Evolutionary conservation across 2,329 filamentous ascomycete genomes (phyloP).

Genomic region (Beauveria sp.): DNA sequence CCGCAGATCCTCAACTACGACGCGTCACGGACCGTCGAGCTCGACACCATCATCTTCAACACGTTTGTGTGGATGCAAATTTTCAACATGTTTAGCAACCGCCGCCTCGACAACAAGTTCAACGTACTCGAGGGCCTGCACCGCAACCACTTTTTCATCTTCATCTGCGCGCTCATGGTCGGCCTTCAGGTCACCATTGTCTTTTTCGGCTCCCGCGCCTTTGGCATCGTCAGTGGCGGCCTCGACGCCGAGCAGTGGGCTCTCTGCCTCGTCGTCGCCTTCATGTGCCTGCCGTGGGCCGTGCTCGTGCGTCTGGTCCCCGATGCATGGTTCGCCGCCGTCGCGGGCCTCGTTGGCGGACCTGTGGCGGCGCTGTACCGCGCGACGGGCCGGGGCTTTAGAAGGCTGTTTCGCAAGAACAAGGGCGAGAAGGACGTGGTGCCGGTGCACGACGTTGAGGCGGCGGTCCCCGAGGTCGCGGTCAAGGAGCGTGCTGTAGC

Average conservation of each 20-base stretch:
- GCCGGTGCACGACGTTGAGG: not conserved
- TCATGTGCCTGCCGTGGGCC: slow-evolving; percentile 68
- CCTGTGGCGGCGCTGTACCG: slow-evolving; percentile 9
- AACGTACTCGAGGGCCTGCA: slow-evolving; percentile 81
- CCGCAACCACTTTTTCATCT: slow-evolving; percentile 73
- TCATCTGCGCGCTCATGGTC: slow-evolving; percentile 74
- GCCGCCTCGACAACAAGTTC: slow-evolving; percentile 76
- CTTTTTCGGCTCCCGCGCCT: slow-evolving; percentile 70
- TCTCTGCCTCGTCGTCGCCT: slow-evolving; percentile 69
- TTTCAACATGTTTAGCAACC: slow-evolving; percentile 78
- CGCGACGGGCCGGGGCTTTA: not conserved
- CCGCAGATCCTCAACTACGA: slow-evolving; percentile 45
- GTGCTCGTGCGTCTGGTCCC: slow-evolving; percentile 67
- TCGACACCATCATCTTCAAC: slow-evolving; percentile 60
- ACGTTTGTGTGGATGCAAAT: slow-evolving; percentile 68
- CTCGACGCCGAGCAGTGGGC: slow-evolving; percentile 71
- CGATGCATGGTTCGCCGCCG: slow-evolving; percentile 39
- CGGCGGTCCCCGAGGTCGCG: not conserved
- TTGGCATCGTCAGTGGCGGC: slow-evolving; percentile 46
- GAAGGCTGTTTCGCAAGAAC: not conserved
- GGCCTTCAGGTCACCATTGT: slow-evolving; percentile 79
- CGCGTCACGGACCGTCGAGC: slow-evolving; percentile 33
- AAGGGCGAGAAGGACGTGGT: not conserved
- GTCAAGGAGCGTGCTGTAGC: not conserved
- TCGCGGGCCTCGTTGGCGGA: slow-evolving; percentile 1